Base-by-base conservation (phyloP, 306 rosid genomes). In the peach (Prunus persica) region DNA sequence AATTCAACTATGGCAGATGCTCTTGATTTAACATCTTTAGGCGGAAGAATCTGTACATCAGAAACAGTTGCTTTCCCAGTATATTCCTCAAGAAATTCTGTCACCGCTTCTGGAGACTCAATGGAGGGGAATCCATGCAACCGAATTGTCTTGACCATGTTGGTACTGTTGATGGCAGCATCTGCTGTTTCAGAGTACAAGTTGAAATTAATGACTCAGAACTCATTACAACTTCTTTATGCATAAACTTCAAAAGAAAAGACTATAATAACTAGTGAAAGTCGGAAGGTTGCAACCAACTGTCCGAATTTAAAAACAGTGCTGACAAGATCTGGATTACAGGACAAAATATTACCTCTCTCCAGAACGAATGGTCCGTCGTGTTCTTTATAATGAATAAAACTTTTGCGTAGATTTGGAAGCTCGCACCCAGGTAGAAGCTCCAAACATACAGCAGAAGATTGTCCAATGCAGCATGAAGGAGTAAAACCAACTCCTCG, bases 41-140 rank as follows among this genome's bases (percentile, higher is more conserved):
- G 57, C 27, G 61, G 72, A 61, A 57, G 43, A 52, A 87, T 57
- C 57, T 73, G 67, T 32, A 81, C 60, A 19, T 77, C 81, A 54
- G 65, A 78, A 56, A 89, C 86, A 80, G 87, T 85, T 66, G 86
- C 85, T 58, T 63, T 38, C 28, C 91, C 94, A 38, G 84, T 79
- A 32, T 51, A 67, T 79, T 22, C 65, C 69, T 89, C 94, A 47
- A 87, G 50, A 80, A 82, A 80, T 28, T 24, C 74, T 69, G 6
- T 80, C 28, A 87, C 87, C 2, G 69, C 85, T 51, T 74, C 81
- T 4, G 83, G 64, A 20, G 86, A 74, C 61, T 65, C 74, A 27
- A 19, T 58, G 8, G 78, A 66, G 65, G 87, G 77, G 76, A 88
- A 88, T 63, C 88, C 89, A 46, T 12, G 68, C 50, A 88, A 34